Evolutionary conservation across 2,329 filamentous ascomycete genomes (phyloP), one percentile per base, ranked within the genome.

Genomic region (Neopestalotiopsis sp.): DNA sequence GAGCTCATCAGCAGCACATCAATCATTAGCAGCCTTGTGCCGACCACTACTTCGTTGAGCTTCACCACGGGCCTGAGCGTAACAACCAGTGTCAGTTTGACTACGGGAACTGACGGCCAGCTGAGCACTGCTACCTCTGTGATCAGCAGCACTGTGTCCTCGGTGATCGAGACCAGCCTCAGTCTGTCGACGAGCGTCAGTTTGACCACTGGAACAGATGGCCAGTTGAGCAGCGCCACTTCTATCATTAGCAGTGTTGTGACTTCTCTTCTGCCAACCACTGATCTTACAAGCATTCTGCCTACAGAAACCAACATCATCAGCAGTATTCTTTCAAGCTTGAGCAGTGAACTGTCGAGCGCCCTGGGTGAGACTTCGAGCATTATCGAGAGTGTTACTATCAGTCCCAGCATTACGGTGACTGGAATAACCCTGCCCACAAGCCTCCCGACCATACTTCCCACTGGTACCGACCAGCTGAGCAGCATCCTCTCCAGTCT

Each of bases 401-500:
- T 34, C 24, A 28, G 57, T 59, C 57, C 24, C 17, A 34, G 30
- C 30, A 59, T 24, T 13, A 28, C 24, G 4, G 57, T 34, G 30
- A 59, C 57, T 14, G 14, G 13, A 14, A 59, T 17, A 20, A 34
- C 13, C 17, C 24, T 14, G 13, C n/a, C 57, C 6, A 28, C 24
- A 12, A 13, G 20, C 30, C 30, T 30, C 49, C 13, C 13, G 24
- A 30, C n/a, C 9, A 9, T 3, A 30, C 57, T 28, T 10, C 17
- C 13, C 12, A 17, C 42, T n/a, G 30, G 14, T 24, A 28, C 57
- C 6, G 24, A 24, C 24, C 6, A 10, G 13, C 57, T 34, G 20
- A 59, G 57, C 20, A 59, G 57, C 13, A 28, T 59, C 57, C 57
- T 59, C 10, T 59, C 57, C 24, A 59, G 57, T 30, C 20, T 59